These are phyloP conservation scores for Pholiota adiposa DNA, from an alignment of 1,284 basidiomycete species.

Conservation along the genomic window DNA sequence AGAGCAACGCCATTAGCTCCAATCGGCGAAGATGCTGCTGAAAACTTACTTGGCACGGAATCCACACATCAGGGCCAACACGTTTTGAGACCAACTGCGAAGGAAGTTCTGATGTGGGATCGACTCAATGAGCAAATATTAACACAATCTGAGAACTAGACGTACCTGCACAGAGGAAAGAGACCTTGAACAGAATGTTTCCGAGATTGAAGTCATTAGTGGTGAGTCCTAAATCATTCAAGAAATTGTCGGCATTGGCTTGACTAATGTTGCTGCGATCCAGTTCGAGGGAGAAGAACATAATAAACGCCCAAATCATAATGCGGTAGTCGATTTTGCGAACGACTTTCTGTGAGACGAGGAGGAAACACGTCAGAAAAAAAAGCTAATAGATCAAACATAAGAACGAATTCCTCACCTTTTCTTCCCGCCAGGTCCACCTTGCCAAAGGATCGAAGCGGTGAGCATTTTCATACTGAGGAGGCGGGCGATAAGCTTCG, in stretches of 20 bases:
- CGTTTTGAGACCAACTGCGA: constrained; percentile 75
- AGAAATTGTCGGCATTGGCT: constrained; percentile 70
- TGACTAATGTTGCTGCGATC: constrained; percentile 61
- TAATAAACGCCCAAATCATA: constrained; percentile 64
- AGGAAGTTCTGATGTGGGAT: constrained; percentile 52
- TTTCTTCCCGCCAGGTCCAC: constrained; percentile 74
- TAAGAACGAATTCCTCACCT: constrained; percentile 34
- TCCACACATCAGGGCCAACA: constrained; percentile 74
- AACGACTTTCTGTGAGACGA: constrained; percentile 46
- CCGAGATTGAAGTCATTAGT: constrained; percentile 72
- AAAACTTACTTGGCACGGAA: constrained; percentile 47
- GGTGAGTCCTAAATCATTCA: constrained; percentile 60
- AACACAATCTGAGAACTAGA: not conserved
- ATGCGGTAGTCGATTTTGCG: constrained; percentile 65
- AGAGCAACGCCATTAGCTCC: not conserved
- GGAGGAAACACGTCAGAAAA: not conserved
- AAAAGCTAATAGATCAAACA: not conserved
- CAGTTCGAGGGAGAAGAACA: constrained; percentile 63
- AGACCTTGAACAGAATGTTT: constrained; percentile 59
- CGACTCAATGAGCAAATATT: not conserved
- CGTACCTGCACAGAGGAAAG: constrained; percentile 54
- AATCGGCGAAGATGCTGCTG: not conserved
- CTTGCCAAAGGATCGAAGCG: constrained; percentile 67
- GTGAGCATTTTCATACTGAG: constrained; percentile 62
- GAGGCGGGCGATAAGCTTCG: constrained; percentile 55